phyloP scores from a whole-genome alignment of 208 protist species.

The Crithidia bombi region DNA sequence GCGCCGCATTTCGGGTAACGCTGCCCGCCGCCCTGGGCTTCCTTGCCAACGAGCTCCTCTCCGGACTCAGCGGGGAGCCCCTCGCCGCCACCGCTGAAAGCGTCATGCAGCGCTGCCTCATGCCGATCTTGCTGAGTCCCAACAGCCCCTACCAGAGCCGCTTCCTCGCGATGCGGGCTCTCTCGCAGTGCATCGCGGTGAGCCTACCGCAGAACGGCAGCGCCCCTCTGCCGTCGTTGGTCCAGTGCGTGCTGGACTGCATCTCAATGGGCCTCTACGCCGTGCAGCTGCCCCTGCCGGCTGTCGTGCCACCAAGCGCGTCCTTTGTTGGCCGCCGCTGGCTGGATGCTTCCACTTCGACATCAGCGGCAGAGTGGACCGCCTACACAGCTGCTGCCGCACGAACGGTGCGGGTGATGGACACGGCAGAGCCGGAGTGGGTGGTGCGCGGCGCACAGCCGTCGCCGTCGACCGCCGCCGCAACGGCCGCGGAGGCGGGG shows the following conservation, averaged over 20 bases:
- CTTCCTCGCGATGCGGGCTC: slow-evolving; percentile 50
- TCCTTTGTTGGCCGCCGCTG: slow-evolving; percentile 29
- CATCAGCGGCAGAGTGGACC: slow-evolving; percentile 9
- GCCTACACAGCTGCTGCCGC: slow-evolving; percentile 23
- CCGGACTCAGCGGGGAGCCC: slow-evolving; percentile 34
- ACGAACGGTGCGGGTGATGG: slow-evolving; percentile 22
- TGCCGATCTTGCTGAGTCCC: slow-evolving; percentile 67
- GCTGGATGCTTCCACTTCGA: slow-evolving; percentile 7
- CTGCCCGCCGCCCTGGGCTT: slow-evolving; percentile 68
- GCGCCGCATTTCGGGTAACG: slow-evolving; percentile 64
- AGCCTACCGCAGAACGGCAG: slow-evolving; percentile 41
- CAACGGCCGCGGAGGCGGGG: background rate
- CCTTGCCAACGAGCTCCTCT: slow-evolving; percentile 65
- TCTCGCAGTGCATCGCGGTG: slow-evolving; percentile 62
- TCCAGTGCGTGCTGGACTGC: slow-evolving; percentile 45
- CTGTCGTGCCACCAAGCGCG: slow-evolving; percentile 19
- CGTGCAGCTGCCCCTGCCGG: slow-evolving; percentile 22
- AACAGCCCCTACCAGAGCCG: slow-evolving; percentile 36
- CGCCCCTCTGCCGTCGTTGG: slow-evolving; percentile 16
- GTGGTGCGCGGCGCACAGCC: slow-evolving; percentile 19
- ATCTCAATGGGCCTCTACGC: slow-evolving; percentile 30
- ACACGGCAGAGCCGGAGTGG: slow-evolving; percentile 26
- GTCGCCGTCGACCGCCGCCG: background rate
- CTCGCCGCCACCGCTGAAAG: slow-evolving; percentile 35
- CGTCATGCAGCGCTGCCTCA: slow-evolving; percentile 72